These are phyloP conservation scores for Penicillium salamii DNA, from an alignment of 495 filamentous ascomycete genomes.

Conservation along the genomic window DNA sequence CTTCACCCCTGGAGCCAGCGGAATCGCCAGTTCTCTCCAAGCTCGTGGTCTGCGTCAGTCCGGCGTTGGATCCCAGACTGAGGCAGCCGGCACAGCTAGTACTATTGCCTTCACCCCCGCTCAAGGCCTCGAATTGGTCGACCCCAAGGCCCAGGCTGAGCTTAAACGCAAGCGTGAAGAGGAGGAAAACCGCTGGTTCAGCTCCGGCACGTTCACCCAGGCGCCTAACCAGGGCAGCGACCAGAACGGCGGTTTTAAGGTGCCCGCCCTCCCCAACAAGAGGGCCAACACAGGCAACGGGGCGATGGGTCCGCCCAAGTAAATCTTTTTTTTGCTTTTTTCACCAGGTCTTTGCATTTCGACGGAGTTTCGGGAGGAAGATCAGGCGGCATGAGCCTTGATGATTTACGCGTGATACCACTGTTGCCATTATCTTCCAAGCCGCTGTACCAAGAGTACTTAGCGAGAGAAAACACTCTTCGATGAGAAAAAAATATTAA, in stretches of 20 bases:
- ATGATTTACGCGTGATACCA: slow-evolving; percentile 23
- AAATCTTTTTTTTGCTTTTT: slow-evolving; percentile 18
- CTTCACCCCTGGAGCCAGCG: slow-evolving; percentile 62
- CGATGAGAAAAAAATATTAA: not conserved
- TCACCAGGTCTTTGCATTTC: slow-evolving; percentile 15
- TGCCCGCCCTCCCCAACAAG: slow-evolving; percentile 45
- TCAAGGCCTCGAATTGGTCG: slow-evolving; percentile 92
- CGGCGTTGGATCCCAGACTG: slow-evolving; percentile 67
- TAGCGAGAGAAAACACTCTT: not conserved
- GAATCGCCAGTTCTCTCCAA: slow-evolving; percentile 63
- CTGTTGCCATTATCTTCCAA: slow-evolving; percentile 10
- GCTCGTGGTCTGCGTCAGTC: slow-evolving; percentile 70
- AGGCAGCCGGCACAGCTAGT: slow-evolving; percentile 70
- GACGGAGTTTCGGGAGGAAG: slow-evolving; percentile 17
- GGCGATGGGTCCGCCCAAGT: slow-evolving; percentile 43
- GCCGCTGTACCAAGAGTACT: not conserved
- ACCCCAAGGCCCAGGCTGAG: slow-evolving; percentile 83
- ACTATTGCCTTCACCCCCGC: slow-evolving; percentile 91
- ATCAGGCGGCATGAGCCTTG: slow-evolving; percentile 3
- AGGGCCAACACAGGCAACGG: slow-evolving; percentile 43
- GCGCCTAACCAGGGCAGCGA: slow-evolving; percentile 52
- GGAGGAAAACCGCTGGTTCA: slow-evolving; percentile 94
- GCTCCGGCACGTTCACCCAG: slow-evolving; percentile 92
- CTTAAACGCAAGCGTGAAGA: slow-evolving; percentile 84
- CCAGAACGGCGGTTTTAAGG: slow-evolving; percentile 49